A percentile compares a stretch with the other conserved stretches of the same genome.
These are phyloP conservation scores for Chenopodium album DNA, from an alignment of 148 eudicot genomes.

Conservation along the genomic window DNA sequence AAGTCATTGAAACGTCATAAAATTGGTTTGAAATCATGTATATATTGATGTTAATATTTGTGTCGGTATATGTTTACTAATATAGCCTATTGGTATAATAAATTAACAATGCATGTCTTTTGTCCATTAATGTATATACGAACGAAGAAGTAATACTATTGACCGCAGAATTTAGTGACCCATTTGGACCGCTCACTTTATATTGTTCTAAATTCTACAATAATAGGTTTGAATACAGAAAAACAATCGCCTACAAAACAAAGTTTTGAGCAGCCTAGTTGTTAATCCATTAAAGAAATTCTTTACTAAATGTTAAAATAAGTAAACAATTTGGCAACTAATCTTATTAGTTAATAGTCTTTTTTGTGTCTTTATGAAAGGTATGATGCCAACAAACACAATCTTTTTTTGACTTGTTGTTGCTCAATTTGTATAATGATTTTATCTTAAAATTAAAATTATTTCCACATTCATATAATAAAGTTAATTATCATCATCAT, in stretches of 20 bases:
- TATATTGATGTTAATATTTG: not conserved
- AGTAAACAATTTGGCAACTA: not conserved
- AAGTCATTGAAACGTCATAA: not conserved
- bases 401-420: constrained; percentile 1
- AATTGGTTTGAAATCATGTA: no score
- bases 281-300: not conserved
- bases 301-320: not conserved
- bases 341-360: not conserved
- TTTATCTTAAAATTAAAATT: not conserved
- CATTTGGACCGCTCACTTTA: not conserved
- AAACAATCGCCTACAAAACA: not conserved
- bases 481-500: no score
- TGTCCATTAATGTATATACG: constrained; percentile 9
- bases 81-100: not conserved
- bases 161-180: constrained; percentile 15
- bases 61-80: not conserved
- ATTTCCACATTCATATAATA: not conserved
- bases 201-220: not conserved
- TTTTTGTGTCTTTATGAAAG: not conserved
- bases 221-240: not conserved
- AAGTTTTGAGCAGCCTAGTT: not conserved
- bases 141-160: not conserved
- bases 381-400: not conserved
- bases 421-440: not conserved
- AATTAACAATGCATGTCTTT: constrained; percentile 1